Base-by-base conservation (phyloP, 441 rosid genomes). In the Mallotus repandus region DNA sequence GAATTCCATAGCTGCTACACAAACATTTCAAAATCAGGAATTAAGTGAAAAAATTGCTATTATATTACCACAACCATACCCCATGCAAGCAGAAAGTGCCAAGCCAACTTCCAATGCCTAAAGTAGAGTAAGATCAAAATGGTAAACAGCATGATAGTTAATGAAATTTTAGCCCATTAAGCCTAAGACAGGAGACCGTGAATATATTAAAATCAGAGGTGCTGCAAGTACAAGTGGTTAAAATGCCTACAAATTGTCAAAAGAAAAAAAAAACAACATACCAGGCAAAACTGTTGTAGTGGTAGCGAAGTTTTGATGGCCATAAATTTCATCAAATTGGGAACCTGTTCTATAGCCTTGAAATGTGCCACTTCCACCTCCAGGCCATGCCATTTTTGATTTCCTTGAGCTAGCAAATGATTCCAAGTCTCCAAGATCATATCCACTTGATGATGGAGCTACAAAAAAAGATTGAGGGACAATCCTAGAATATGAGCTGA, bases 11-110 rank as follows among this genome's bases (percentile, higher is more conserved):
- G 62, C 80, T 74, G 76, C 67, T 15, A 12, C 52, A 22, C 70
- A 70, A 60, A 66, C 76, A 66, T 70, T 29, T 32, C 61, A 78
- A 55, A 66, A 69, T 57, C 9, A 21, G 16, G 38, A 35, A 35
- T 9, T 22, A 48, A 50, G 49, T 19, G 19, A 54, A 55, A 22
- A 53, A 29, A 35, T 35, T 3, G 9, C 41, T 35, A 35, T 5
- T 15, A 13, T 56, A 46, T 48, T 35, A 54, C 12, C 19, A 35
- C 41, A 35, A 35, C 41, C 41, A 35, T 35, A 3, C 2, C 41
- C 41, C 41, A 35, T 35, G 41, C 41, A 35, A 9, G 63, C 63
- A 58, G 18, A 10, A 35, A 61, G 21, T 7, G 12, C 48, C 41
- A 61, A 13, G 12, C 48, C 41, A 61, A 13, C 41, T 59, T 14